Base-by-base conservation (phyloP, 495 filamentous ascomycete species). In the Aspergillus taichungensis region DNA sequence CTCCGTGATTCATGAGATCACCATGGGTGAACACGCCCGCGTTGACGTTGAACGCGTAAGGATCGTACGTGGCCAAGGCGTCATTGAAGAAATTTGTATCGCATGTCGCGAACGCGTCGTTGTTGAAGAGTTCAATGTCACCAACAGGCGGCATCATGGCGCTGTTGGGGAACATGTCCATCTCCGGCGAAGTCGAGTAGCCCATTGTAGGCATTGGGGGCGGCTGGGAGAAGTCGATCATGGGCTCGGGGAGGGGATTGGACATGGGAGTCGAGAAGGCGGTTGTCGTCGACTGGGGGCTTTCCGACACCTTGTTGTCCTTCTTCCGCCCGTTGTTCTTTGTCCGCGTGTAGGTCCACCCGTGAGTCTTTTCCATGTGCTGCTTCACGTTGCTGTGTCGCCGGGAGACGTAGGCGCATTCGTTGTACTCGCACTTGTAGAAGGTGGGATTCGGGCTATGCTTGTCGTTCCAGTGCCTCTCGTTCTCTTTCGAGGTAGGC, bases 351-450 rank as follows among this genome's bases (percentile, higher is more conserved):
- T 98, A 98, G 4, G 73, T 71, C 82, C 88, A 97, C 35, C 82
- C 81, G 56, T 98, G 92, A 0, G 88, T 82, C 63, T 97, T 98
- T 70, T 98, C 92, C 92, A 98, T 98, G 66, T 98, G 92, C 64
- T 98, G 92, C 64, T 97, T 97, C 78, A 88, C 94, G 67, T 98
- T 98, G 62, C 85, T 92, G 69, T 95, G 85, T 27, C 92, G 83
- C 73, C 95, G 96, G 35, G 89, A 95, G 55, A 87, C 80, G 67
- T 97, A 98, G 0, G 84, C 78, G 75, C 92, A 98, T 13, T 85
- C 84, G 49, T 78, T 70, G 65, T 78, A 96, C n/a, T 77, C 64
- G 68, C 92, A 98, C 56, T 83, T 77, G 63, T 75, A 95, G 68
- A 89, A 74, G 10, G 75, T 67, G 4, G 92, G 88, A 30, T 75